These are phyloP conservation scores for Graphilbum fragrans DNA, from an alignment of 2,329 filamentous ascomycete species.

Conservation along the genomic window DNA sequence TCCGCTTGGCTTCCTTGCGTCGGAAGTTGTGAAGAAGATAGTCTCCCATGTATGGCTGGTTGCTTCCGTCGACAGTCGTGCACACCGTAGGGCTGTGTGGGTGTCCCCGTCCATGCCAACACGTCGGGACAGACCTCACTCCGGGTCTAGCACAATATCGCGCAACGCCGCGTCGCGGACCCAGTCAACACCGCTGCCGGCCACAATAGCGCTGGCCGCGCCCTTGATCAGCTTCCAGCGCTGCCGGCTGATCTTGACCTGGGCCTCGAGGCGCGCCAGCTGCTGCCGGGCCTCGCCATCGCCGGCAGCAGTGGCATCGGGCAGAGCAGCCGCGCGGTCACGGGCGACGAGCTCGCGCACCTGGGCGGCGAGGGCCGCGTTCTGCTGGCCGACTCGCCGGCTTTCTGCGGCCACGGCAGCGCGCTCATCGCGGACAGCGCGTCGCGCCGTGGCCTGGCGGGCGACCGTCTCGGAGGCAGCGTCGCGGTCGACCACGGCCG, in stretches of 20 bases:
- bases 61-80: too few species aligned
- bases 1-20: too few species aligned
- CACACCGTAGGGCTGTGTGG: too few species aligned
- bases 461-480: constrained; percentile 51
- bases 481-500: constrained; percentile 56
- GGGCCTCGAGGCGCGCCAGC: constrained; percentile 43
- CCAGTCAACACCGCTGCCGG: constrained; percentile 77
- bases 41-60: too few species aligned
- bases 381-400: constrained; percentile 42
- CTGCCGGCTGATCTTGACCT: constrained; percentile 49
- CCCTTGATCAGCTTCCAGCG: constrained; percentile 67
- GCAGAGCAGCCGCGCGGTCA: constrained; percentile 8
- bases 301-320: constrained; percentile 39
- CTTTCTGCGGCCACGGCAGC: constrained; percentile 46
- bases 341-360: constrained; percentile 45
- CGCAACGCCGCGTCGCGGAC: constrained; percentile 53
- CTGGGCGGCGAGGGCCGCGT: constrained; percentile 48
- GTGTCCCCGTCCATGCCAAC: too few species aligned
- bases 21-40: too few species aligned
- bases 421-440: constrained; percentile 37
- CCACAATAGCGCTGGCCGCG: constrained; percentile 65
- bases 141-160: constrained; percentile 59
- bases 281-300: constrained; percentile 32
- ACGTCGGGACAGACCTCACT: too few species aligned
- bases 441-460: constrained; percentile 41